Conservation (phyloP, 2,329 filamentous ascomycete genomes). For the Chaetomiaceae sp. region DNA sequence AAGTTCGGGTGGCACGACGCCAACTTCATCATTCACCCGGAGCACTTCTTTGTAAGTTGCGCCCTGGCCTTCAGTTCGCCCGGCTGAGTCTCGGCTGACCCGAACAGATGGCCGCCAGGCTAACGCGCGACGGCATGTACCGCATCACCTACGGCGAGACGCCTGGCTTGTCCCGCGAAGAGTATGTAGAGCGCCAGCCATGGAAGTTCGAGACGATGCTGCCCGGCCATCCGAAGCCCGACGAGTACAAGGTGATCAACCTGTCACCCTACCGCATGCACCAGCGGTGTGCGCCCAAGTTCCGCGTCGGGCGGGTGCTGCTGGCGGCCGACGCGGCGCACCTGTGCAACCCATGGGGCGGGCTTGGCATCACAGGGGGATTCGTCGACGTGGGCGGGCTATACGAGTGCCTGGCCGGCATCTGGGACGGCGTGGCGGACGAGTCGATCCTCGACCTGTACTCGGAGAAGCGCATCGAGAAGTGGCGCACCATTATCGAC, state of each 20-base stretch:
- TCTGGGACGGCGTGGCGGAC: slow-evolving; percentile 39
- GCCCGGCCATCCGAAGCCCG: slow-evolving; percentile 52
- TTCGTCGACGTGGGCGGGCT: slow-evolving; percentile 59
- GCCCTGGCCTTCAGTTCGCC: too few relatives aligned
- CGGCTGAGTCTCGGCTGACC: neutral
- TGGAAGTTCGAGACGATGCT: slow-evolving; percentile 52
- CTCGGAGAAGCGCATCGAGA: slow-evolving; percentile 40
- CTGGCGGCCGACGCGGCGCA: slow-evolving; percentile 58
- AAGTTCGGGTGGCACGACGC: slow-evolving; percentile 49
- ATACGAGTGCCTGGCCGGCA: slow-evolving; percentile 49
- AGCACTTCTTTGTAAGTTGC: slow-evolving; percentile 48
- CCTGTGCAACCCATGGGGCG: slow-evolving; percentile 49
- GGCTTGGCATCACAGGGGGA: slow-evolving; percentile 56
- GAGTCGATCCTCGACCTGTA: slow-evolving; percentile 41
- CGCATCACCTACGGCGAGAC: slow-evolving; percentile 58
- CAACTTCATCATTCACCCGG: slow-evolving; percentile 57
- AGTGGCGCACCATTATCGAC: slow-evolving; percentile 40
- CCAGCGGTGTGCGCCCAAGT: slow-evolving; percentile 51
- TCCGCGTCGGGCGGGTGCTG: slow-evolving; percentile 51
- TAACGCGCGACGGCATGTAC: slow-evolving; percentile 54
- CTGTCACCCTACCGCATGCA: slow-evolving; percentile 57
- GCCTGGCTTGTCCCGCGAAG: slow-evolving; percentile 44
- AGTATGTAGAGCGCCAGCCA: slow-evolving; percentile 48
- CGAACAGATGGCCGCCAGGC: slow-evolving; percentile 52
- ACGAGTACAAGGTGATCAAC: slow-evolving; percentile 50